Percentiles rank a stretch among this genome's conserved stretches.
Evolutionary conservation across 208 protist species (phyloP).

Genomic region (Trypanosoma grayi): DNA sequence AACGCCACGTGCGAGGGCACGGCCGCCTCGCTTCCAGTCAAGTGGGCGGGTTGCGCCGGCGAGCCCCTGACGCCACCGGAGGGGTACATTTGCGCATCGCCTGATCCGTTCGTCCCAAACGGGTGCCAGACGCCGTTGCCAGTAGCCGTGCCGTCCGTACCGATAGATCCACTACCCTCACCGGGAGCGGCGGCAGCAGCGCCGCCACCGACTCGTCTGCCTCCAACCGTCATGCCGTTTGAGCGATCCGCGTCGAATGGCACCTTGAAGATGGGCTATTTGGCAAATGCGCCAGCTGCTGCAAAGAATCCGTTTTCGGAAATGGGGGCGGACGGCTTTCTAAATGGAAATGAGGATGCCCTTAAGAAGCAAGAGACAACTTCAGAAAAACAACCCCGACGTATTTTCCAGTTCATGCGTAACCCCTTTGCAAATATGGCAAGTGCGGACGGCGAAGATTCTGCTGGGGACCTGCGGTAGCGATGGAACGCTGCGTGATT

Average conservation of each 20-base stretch:
- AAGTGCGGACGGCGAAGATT: neutral
- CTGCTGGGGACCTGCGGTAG: constrained; percentile 3
- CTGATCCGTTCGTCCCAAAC: neutral
- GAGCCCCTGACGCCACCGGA: neutral
- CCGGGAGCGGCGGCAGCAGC: neutral
- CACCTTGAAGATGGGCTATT: neutral
- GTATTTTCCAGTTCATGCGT: neutral
- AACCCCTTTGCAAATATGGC: constrained; percentile 28
- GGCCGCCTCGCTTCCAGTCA: too few species aligned
- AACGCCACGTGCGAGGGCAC: too few species aligned
- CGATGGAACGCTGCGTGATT: neutral
- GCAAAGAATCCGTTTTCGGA: neutral
- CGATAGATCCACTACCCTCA: too few species aligned
- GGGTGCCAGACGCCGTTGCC: neutral
- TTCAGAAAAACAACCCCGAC: neutral
- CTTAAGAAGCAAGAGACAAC: neutral
- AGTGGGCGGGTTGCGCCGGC: too few species aligned
- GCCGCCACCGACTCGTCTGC: neutral
- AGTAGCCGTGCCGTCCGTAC: too few species aligned
- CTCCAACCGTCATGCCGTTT: neutral
- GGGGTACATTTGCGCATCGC: neutral
- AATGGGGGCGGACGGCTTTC: neutral
- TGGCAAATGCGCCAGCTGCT: neutral
- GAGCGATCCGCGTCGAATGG: neutral
- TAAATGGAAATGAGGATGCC: neutral